These are phyloP conservation scores for Malus domestica DNA, from an alignment of 306 rosid genomes.

Conservation along the genomic window DNA sequence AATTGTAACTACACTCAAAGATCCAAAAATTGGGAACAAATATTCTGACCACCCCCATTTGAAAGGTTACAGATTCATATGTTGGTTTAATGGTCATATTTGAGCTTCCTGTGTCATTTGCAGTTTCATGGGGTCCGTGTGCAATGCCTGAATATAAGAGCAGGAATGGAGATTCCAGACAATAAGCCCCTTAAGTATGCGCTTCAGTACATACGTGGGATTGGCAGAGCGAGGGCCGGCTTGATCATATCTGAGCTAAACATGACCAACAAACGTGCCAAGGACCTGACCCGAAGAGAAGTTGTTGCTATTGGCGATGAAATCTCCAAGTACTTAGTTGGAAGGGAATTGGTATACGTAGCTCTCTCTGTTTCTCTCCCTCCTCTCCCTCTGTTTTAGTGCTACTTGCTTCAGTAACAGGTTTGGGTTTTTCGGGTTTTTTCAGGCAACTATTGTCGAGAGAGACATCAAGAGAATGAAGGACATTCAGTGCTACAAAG, in stretches of 20 bases:
- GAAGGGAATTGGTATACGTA: conserved; percentile 50
- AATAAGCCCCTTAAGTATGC: conserved; percentile 52
- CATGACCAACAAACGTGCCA: conserved; percentile 53
- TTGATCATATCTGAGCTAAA: conserved; percentile 56
- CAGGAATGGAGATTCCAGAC: conserved; percentile 77
- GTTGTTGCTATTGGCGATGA: conserved; percentile 47
- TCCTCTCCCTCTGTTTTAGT: neutral
- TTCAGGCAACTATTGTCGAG: conserved; percentile 6
- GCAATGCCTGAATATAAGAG: conserved; percentile 47
- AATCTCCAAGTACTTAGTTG: conserved; percentile 51
- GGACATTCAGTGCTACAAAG: conserved; percentile 19
- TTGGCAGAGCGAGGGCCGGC: conserved; percentile 55
- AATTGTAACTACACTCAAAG: neutral
- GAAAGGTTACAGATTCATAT: neutral
- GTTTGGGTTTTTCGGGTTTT: neutral
- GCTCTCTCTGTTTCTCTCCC: neutral
- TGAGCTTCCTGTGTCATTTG: neutral
- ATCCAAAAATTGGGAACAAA: neutral
- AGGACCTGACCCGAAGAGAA: conserved; percentile 65
- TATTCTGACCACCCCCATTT: neutral
- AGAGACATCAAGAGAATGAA: conserved; percentile 13
- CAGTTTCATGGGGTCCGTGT: conserved; percentile 36
- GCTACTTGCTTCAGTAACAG: neutral
- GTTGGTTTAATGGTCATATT: neutral
- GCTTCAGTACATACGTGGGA: conserved; percentile 59